phyloP scores from a whole-genome alignment of 2,329 filamentous ascomycete species.

The Cyanodermella asteris region DNA sequence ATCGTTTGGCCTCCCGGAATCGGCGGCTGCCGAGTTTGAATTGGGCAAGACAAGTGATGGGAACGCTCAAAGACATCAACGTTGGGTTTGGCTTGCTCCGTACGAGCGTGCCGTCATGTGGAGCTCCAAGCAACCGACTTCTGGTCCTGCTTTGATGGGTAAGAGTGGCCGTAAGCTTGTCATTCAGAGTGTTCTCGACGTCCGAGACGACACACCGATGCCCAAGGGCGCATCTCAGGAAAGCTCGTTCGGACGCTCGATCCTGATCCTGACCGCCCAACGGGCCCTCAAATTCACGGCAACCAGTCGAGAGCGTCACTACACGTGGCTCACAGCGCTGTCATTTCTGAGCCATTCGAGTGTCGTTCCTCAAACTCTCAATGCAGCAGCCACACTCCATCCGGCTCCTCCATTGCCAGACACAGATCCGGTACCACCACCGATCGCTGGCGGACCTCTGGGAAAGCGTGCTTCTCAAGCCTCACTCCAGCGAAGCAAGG shows the following conservation, averaged over 20 bases:
- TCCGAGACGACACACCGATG: conserved; percentile 75
- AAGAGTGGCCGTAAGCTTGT: conserved; percentile 82
- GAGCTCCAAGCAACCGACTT: conserved; percentile 92
- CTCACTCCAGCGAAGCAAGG: no score
- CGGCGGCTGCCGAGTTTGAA: conserved; percentile 25
- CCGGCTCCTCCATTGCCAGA: no score
- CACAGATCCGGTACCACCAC: no score
- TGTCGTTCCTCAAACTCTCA: no score
- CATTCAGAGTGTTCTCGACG: conserved; percentile 91
- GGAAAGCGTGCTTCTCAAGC: no score
- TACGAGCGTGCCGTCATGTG: conserved; percentile 93
- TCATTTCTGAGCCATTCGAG: conserved; percentile 87
- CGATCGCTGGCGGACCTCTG: no score
- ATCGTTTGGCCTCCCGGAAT: conserved; percentile 62
- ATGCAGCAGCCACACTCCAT: no score
- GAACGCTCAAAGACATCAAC: conserved; percentile 57
- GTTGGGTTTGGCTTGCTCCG: conserved; percentile 96
- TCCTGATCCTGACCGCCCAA: conserved; percentile 81
- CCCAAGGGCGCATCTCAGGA: conserved; percentile 42
- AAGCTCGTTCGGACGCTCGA: conserved; percentile 67
- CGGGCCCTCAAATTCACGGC: conserved; percentile 92
- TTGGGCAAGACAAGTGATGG: conserved; percentile 36
- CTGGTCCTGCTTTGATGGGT: conserved; percentile 68
- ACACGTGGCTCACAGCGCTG: conserved; percentile 81
- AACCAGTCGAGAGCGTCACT: conserved; percentile 61